Percentiles rank a stretch among this genome's conserved stretches.
Evolutionary conservation across 768 basidiomycete genomes (phyloP).

Genomic region (Hemileccinum impolitum): DNA sequence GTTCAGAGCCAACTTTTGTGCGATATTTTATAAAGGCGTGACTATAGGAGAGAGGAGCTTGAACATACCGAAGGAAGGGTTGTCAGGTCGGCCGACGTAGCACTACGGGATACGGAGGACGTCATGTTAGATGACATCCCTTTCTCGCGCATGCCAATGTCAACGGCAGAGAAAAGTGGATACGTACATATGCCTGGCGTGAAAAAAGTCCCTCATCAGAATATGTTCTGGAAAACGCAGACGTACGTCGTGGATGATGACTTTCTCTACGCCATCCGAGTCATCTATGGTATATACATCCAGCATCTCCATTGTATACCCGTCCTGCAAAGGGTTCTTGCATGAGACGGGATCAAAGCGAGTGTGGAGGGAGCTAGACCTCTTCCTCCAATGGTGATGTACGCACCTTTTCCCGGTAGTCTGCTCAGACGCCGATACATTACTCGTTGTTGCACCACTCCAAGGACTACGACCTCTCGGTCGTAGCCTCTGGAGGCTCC

Average conservation of each 20-base stretch:
- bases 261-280: slow-evolving; percentile 49
- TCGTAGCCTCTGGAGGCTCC: background rate
- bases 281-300: slow-evolving; percentile 62
- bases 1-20: slow-evolving; percentile 73
- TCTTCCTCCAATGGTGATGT: background rate
- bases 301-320: slow-evolving; percentile 80
- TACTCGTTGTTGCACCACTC: background rate
- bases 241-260: slow-evolving; percentile 53
- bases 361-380: background rate
- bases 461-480: background rate
- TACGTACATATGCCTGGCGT: slow-evolving; percentile 49
- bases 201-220: background rate
- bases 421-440: slow-evolving; percentile 34
- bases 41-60: background rate
- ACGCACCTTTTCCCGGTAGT: slow-evolving; percentile 80
- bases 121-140: background rate
- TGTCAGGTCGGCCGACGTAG: slow-evolving; percentile 84
- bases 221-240: background rate
- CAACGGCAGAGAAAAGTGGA: background rate
- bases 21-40: background rate
- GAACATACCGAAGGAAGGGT: slow-evolving; percentile 79
- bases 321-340: slow-evolving; percentile 52
- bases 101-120: slow-evolving; percentile 42
- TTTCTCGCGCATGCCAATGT: no score
- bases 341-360: background rate